Conservation (phyloP, 768 basidiomycete species). For the Plicaturopsis crispa region DNA sequence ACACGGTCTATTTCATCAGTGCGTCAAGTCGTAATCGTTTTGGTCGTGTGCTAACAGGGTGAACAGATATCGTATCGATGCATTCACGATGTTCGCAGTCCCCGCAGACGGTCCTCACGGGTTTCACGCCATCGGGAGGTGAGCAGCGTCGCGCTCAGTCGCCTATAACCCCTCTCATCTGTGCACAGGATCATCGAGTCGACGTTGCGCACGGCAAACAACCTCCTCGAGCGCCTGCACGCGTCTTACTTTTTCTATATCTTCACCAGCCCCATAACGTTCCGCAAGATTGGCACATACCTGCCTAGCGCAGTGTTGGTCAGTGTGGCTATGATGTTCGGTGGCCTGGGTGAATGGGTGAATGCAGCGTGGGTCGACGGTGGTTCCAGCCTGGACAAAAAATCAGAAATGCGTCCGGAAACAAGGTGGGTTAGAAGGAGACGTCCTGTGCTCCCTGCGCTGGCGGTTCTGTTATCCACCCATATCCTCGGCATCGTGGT, state of each 20-base stretch:
- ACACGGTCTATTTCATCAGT: constrained; percentile 89
- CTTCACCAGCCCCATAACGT: constrained; percentile 40
- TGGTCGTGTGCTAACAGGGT: neutral
- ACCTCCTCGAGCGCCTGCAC: constrained; percentile 91
- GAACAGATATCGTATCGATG: constrained; percentile 85
- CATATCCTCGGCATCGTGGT: constrained; percentile 46
- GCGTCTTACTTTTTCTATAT: constrained; percentile 98
- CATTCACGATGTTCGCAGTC: constrained; percentile 82
- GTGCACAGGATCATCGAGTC: constrained; percentile 70
- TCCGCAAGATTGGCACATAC: constrained; percentile 87
- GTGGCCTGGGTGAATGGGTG: constrained; percentile 71
- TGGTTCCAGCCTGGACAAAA: constrained; percentile 11
- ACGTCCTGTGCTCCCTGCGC: constrained; percentile 46
- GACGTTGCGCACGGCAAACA: constrained; percentile 83
- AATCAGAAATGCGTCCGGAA: constrained; percentile 8
- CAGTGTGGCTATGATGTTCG: constrained; percentile 79
- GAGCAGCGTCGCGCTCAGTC: constrained; percentile 12
- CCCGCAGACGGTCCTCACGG: constrained; percentile 92
- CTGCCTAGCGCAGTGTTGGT: constrained; percentile 83
- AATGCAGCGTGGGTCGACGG: constrained; percentile 47
- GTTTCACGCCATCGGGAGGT: constrained; percentile 90
- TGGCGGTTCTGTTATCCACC: constrained; percentile 47
- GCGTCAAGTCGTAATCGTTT: constrained; percentile 14
- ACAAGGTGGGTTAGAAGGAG: constrained; percentile 38
- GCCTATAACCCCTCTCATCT: neutral